phyloP scores from a whole-genome alignment of 2,329 filamentous ascomycete species.

The Colletotrichum zoysiae region DNA sequence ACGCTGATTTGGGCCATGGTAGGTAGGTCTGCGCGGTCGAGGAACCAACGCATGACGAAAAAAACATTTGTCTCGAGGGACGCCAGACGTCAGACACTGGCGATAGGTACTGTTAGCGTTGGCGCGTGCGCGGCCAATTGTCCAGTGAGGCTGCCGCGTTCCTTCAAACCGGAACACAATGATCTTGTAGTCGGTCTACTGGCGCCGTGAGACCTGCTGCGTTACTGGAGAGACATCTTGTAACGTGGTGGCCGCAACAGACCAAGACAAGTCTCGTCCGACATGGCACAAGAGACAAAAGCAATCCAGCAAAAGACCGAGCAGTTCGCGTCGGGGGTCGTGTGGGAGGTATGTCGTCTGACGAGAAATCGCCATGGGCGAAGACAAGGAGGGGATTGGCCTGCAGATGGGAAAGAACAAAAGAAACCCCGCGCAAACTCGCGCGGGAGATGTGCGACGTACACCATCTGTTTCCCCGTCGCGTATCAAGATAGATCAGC shows the following conservation, averaged over 20 bases:
- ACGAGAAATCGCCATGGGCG: background rate
- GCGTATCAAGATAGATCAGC: constrained; percentile 36
- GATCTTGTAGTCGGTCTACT: background rate
- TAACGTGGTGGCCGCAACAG: background rate
- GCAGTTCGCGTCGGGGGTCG: background rate
- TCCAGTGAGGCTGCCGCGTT: background rate
- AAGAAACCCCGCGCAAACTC: background rate
- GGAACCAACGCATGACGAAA: background rate
- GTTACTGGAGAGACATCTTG: constrained; percentile 8
- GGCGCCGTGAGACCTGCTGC: background rate
- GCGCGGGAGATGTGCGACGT: background rate
- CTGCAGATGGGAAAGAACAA: background rate
- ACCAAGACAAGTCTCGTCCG: background rate
- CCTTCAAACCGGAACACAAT: background rate
- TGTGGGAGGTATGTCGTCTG: background rate
- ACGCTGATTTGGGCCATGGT: background rate
- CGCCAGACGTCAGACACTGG: background rate
- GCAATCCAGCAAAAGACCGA: no score
- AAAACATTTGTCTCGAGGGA: background rate
- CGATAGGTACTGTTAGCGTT: background rate
- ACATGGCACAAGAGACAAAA: background rate
- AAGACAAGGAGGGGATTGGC: background rate
- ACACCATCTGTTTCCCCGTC: background rate
- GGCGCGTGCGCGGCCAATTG: constrained; percentile 6
- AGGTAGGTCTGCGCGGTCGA: background rate